Percentiles rank a stretch among this genome's conserved stretches.
Evolutionary conservation across 2,329 filamentous ascomycete species (phyloP).

Genomic region (Stagonosporopsis vannaccii): DNA sequence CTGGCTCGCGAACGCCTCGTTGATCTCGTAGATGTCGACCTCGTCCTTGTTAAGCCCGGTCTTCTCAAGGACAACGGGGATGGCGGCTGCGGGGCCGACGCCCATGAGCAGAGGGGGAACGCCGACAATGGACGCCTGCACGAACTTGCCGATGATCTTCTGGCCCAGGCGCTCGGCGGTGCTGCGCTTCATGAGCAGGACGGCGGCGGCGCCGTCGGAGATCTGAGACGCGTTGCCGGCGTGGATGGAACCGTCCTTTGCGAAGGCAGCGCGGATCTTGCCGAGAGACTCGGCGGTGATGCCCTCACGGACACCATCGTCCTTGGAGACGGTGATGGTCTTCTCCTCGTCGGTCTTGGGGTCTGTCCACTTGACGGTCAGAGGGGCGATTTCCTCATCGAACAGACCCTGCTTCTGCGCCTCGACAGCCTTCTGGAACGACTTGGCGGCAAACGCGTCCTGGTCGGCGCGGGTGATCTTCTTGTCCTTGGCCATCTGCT

Average conservation of each 20-base stretch:
- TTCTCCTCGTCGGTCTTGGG: slow-evolving; percentile 88
- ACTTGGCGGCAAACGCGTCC: slow-evolving; percentile 92
- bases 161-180: slow-evolving; percentile 89
- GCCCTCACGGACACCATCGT: slow-evolving; percentile 85
- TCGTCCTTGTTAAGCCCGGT: slow-evolving; percentile 83
- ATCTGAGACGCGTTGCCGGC: slow-evolving; percentile 96
- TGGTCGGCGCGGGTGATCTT: slow-evolving; percentile 75
- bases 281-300: slow-evolving; percentile 87
- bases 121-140: slow-evolving; percentile 83
- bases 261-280: slow-evolving; percentile 91
- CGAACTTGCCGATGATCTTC: slow-evolving; percentile 90
- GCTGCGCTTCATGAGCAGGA: slow-evolving; percentile 92
- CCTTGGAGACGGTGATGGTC: slow-evolving; percentile 80
- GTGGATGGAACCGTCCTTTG: slow-evolving; percentile 92
- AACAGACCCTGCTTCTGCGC: slow-evolving; percentile 92
- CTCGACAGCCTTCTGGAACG: slow-evolving; percentile 86
- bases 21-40: slow-evolving; percentile 98
- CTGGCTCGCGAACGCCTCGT: slow-evolving; percentile 97
- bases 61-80: slow-evolving; percentile 88
- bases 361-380: slow-evolving; percentile 87
- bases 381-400: slow-evolving; percentile 85
- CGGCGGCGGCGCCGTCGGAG: slow-evolving; percentile 90
- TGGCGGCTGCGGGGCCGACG: slow-evolving; percentile 92
- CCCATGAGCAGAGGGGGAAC: slow-evolving; percentile 96
- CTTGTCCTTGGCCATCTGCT: slow-evolving; percentile 91